phyloP scores from a whole-genome alignment of 345 rosid genomes.

The Geranium brycei region DNA sequence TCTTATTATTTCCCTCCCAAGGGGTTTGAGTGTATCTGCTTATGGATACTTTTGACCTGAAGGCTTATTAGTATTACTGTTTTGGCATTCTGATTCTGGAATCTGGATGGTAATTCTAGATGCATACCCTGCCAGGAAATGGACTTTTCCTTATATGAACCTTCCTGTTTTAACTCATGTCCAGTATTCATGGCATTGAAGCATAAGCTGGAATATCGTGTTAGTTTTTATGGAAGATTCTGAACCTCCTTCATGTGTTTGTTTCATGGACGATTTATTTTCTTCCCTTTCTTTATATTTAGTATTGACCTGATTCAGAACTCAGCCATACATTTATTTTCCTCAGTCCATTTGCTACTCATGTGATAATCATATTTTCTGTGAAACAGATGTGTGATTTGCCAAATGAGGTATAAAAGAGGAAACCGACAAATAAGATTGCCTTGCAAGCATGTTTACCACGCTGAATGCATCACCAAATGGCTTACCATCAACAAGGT shows the following conservation, averaged over 20 bases:
- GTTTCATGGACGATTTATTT: too few relatives aligned
- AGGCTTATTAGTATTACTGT: neutral
- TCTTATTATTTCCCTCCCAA: neutral
- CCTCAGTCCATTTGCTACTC: neutral
- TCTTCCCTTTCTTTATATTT: too few relatives aligned
- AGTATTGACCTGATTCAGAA: too few relatives aligned
- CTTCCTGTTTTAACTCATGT: neutral
- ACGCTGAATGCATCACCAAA: constrained; percentile 45
- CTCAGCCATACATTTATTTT: too few relatives aligned
- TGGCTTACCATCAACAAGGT: constrained; percentile 71
- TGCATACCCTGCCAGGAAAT: neutral
- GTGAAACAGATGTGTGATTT: constrained; percentile 47
- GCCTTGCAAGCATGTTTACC: constrained; percentile 59
- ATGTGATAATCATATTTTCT: neutral
- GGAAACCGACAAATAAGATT: constrained; percentile 46
- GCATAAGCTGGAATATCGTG: too few relatives aligned
- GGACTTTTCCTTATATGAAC: neutral
- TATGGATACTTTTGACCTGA: neutral
- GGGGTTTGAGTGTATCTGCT: neutral
- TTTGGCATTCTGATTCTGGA: neutral
- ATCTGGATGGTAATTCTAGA: neutral
- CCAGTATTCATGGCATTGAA: too few relatives aligned
- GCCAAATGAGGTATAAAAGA: constrained; percentile 52
- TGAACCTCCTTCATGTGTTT: too few relatives aligned
- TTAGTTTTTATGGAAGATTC: too few relatives aligned